These are phyloP conservation scores for Spathaspora hagerdaliae DNA, from an alignment of 805 yeast genomes.

Conservation along the genomic window DNA sequence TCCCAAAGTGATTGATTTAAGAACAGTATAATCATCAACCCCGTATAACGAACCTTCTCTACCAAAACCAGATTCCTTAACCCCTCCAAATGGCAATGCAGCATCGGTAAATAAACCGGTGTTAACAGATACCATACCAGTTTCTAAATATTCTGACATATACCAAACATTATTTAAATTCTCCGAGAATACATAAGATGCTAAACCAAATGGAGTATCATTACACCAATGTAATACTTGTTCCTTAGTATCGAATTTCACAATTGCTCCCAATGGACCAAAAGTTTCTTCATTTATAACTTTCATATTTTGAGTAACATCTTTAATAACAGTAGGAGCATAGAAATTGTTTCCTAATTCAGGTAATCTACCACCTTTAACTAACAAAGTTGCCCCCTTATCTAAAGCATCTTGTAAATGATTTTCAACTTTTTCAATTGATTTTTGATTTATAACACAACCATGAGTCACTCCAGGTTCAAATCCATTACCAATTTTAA, in stretches of 20 bases:
- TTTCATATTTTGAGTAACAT: slow-evolving; percentile 48
- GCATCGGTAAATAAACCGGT: slow-evolving; percentile 55
- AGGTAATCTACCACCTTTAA: slow-evolving; percentile 50
- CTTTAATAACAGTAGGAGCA: slow-evolving; percentile 50
- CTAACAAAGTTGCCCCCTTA: slow-evolving; percentile 50
- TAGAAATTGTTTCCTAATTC: slow-evolving; percentile 49
- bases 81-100: slow-evolving; percentile 73
- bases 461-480: slow-evolving; percentile 51
- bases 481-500: slow-evolving; percentile 56
- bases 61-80: slow-evolving; percentile 75
- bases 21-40: slow-evolving; percentile 63
- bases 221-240: slow-evolving; percentile 54
- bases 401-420: slow-evolving; percentile 52
- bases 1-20: slow-evolving; percentile 53
- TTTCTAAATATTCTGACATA: slow-evolving; percentile 53
- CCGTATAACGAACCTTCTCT: slow-evolving; percentile 79
- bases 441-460: slow-evolving; percentile 48
- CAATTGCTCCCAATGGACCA: slow-evolving; percentile 60
- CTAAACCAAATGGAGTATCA: slow-evolving; percentile 53
- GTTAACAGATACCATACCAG: slow-evolving; percentile 66
- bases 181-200: slow-evolving; percentile 55
- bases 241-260: slow-evolving; percentile 50
- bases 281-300: slow-evolving; percentile 58
- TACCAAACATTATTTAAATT: slow-evolving; percentile 47
- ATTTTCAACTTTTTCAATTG: slow-evolving; percentile 50